Conservation (phyloP, 2,329 filamentous ascomycete genomes). For the Aspergillus sclerotialis region DNA sequence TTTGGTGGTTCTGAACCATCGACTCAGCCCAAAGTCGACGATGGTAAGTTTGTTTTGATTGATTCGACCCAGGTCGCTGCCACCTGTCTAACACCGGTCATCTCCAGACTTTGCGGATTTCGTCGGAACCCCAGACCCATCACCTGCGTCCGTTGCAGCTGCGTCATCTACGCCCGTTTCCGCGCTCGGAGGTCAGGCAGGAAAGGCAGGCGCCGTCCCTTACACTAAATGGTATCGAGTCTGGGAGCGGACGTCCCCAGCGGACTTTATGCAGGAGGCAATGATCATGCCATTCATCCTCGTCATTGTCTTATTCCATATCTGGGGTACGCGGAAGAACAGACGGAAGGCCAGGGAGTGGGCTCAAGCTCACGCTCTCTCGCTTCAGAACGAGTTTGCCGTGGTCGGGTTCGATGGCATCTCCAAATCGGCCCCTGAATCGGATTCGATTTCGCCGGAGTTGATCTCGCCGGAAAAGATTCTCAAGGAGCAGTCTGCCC, state of each 20-base stretch:
- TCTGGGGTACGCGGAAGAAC: slow-evolving; percentile 76
- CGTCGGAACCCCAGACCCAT: slow-evolving; percentile 66
- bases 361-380: slow-evolving; percentile 65
- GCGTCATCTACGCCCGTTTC: slow-evolving; percentile 38
- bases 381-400: slow-evolving; percentile 75
- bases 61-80: background rate
- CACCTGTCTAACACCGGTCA: slow-evolving; percentile 1
- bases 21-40: slow-evolving; percentile 24
- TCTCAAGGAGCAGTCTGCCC: slow-evolving; percentile 78
- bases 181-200: slow-evolving; percentile 36
- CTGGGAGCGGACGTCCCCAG: slow-evolving; percentile 77
- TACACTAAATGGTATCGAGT: slow-evolving; percentile 97
- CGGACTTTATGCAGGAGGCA: slow-evolving; percentile 83
- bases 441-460: slow-evolving; percentile 36
- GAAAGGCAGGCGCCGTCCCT: slow-evolving; percentile 44
- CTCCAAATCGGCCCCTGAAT: slow-evolving; percentile 39
- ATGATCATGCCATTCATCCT: slow-evolving; percentile 70
- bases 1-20: slow-evolving; percentile 29
- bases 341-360: slow-evolving; percentile 72
- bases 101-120: slow-evolving; percentile 86
- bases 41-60: slow-evolving; percentile 22
- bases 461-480: slow-evolving; percentile 50
- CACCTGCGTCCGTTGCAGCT: slow-evolving; percentile 42
- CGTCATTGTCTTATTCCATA: slow-evolving; percentile 68
- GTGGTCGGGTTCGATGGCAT: slow-evolving; percentile 69